These are phyloP conservation scores for Asterionellopsis glacialis DNA, from an alignment of 108 stramenopile species.

Conservation along the genomic window DNA sequence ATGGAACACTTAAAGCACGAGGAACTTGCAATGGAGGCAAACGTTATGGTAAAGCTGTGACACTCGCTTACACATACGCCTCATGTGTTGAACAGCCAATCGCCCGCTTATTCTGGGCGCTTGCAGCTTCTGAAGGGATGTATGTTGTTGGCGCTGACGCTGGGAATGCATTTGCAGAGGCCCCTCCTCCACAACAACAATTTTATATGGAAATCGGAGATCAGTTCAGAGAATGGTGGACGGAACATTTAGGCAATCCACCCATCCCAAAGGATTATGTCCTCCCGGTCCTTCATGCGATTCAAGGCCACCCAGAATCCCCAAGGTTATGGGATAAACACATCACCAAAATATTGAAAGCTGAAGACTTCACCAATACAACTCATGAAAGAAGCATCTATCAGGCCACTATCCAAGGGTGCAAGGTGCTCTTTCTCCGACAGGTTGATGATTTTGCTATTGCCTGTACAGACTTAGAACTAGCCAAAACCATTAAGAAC, in stretches of 20 bases:
- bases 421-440: slow-evolving; percentile 19
- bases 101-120: slow-evolving; percentile 20
- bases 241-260: background rate
- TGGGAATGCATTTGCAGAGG: no score
- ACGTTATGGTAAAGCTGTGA: no score
- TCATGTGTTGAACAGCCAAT: slow-evolving; percentile 28
- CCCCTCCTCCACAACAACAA: no score
- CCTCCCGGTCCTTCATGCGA: no score
- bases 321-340: slow-evolving; percentile 18
- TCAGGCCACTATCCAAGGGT: slow-evolving; percentile 10
- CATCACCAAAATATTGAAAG: slow-evolving; percentile 20
- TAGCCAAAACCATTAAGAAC: no score
- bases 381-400: slow-evolving; percentile 31
- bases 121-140: slow-evolving; percentile 16
- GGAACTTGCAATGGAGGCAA: no score
- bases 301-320: slow-evolving; percentile 25
- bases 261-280: slow-evolving; percentile 15
- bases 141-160: no score
- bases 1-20: no score
- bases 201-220: no score
- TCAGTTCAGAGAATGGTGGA: no score
- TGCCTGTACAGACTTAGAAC: no score
- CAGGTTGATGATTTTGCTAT: slow-evolving; percentile 59
- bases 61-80: slow-evolving; percentile 13
- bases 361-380: slow-evolving; percentile 17